A percentile compares a stretch with the other conserved stretches of the same genome.
Conservation (phyloP, 176 grass and related monocot genomes). For the Bromus sterilis region DNA sequence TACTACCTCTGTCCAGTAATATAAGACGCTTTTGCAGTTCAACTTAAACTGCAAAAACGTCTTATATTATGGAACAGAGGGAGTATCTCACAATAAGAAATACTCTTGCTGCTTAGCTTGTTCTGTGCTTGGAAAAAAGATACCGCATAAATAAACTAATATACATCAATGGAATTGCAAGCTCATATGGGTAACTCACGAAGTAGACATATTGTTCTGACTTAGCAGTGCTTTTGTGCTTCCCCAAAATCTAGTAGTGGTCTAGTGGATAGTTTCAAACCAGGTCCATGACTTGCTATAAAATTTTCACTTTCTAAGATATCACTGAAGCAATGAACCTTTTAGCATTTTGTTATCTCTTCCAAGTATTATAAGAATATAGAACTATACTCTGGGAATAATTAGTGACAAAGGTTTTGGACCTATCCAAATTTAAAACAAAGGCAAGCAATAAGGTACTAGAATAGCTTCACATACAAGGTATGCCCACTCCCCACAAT, state of each 20-base stretch:
- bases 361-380: neutral
- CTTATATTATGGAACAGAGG: too few relatives aligned
- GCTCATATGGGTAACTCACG: neutral
- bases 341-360: conserved; percentile 12
- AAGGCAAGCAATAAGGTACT: conserved; percentile 7
- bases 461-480: conserved; percentile 60
- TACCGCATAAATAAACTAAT: neutral
- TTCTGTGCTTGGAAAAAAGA: neutral
- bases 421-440: neutral
- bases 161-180: neutral
- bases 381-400: neutral
- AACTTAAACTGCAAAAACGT: too few relatives aligned
- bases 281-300: neutral
- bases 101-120: neutral
- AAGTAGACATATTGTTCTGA: neutral
- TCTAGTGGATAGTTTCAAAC: neutral
- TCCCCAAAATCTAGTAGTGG: neutral
- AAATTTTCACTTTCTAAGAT: neutral
- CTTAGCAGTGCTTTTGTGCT: neutral
- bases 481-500: conserved; percentile 92
- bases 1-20: too few relatives aligned
- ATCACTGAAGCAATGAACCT: neutral
- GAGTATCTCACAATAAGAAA: conserved; percentile 7
- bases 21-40: too few relatives aligned
- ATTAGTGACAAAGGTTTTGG: neutral